These are phyloP conservation scores for Pseudevernia furfuracea DNA, from an alignment of 495 filamentous ascomycete genomes.

Conservation along the genomic window DNA sequence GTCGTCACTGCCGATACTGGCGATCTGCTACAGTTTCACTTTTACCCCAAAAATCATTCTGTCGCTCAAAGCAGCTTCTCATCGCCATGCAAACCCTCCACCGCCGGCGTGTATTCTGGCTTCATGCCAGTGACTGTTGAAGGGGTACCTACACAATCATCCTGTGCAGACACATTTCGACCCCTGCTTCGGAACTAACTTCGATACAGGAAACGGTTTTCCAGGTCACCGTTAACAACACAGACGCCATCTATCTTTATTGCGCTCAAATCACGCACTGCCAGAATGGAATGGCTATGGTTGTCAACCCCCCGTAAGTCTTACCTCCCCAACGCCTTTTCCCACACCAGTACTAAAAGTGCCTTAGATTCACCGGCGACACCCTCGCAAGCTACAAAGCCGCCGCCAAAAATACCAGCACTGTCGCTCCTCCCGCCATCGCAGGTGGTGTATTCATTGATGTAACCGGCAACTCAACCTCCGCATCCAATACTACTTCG, in stretches of 20 bases:
- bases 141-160: conserved; percentile 22
- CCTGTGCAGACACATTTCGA: neutral
- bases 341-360: neutral
- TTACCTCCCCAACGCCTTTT: neutral
- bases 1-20: conserved; percentile 31
- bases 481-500: neutral
- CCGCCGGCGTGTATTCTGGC: conserved; percentile 55
- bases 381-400: neutral
- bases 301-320: conserved; percentile 58
- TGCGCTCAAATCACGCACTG: conserved; percentile 58
- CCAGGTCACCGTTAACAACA: conserved; percentile 36
- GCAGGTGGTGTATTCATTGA: neutral
- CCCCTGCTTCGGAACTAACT: neutral
- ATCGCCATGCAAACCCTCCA: conserved; percentile 55
- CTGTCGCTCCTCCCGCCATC: neutral
- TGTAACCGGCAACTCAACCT: neutral
- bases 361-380: neutral
- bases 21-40: conserved; percentile 64
- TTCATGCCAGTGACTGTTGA: conserved; percentile 41
- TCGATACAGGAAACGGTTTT: neutral
- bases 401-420: neutral
- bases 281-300: conserved; percentile 59
- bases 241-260: conserved; percentile 59
- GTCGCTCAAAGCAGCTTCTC: conserved; percentile 61
- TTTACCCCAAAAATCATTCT: conserved; percentile 58